A percentile compares a stretch with the other conserved stretches of the same genome.
Conservation (phyloP, 2,329 filamentous ascomycete species). For the Orbilia brochopaga region DNA sequence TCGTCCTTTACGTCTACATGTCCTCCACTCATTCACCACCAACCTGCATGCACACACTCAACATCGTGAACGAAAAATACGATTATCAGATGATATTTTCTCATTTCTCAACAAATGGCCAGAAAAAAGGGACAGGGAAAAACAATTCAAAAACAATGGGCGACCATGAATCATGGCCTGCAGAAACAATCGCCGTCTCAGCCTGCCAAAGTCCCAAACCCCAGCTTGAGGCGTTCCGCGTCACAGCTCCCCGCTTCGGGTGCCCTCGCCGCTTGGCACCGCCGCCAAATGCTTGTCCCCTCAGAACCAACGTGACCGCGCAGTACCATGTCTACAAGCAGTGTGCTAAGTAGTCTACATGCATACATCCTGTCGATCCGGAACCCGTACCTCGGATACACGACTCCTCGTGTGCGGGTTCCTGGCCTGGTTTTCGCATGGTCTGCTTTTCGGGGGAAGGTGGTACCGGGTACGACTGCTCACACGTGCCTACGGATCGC, state of each 20-base stretch:
- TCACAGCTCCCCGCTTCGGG: slow-evolving; percentile 32
- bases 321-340: too few relatives aligned
- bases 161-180: slow-evolving; percentile 33
- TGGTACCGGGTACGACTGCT: slow-evolving; percentile 17
- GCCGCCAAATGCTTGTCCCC: slow-evolving; percentile 10
- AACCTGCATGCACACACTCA: too few relatives aligned
- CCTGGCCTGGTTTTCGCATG: slow-evolving; percentile 13
- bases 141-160: too few relatives aligned
- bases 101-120: background rate
- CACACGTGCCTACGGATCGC: background rate
- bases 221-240: slow-evolving; percentile 47
- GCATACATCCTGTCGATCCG: too few relatives aligned
- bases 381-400: too few relatives aligned
- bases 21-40: too few relatives aligned
- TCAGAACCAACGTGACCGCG: too few relatives aligned
- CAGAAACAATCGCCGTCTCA: slow-evolving; percentile 48
- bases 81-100: background rate
- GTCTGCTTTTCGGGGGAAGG: slow-evolving; percentile 7
- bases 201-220: slow-evolving; percentile 33
- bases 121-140: too few relatives aligned
- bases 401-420: too few relatives aligned
- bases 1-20: background rate
- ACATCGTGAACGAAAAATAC: too few relatives aligned
- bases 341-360: too few relatives aligned
- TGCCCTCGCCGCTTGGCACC: slow-evolving; percentile 16